phyloP scores from a whole-genome alignment of 169 alveolate genomes.

The Fabrea salina region DNA sequence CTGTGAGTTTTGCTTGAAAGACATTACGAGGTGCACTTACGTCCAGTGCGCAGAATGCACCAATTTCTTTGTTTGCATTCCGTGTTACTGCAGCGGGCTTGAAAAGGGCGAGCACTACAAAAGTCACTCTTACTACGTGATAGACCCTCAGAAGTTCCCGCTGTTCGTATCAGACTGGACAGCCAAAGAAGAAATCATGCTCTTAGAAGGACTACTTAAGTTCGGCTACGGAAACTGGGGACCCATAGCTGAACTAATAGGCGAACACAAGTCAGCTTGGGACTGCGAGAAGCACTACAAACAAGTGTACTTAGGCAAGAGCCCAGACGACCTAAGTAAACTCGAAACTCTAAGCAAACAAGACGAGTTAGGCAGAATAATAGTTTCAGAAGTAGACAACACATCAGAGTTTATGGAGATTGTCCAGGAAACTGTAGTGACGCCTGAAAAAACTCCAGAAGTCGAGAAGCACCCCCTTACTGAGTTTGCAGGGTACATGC shows the following conservation, averaged over 20 bases:
- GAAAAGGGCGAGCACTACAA: neutral
- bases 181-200: slow-evolving; percentile 72
- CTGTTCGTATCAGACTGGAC: slow-evolving; percentile 78
- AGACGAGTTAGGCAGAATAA: slow-evolving; percentile 22
- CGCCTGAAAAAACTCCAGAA: neutral
- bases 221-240: slow-evolving; percentile 85
- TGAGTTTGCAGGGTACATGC: slow-evolving; percentile 78
- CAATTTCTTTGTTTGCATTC: slow-evolving; percentile 9
- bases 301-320: neutral
- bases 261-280: slow-evolving; percentile 53
- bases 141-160: slow-evolving; percentile 75
- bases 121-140: slow-evolving; percentile 45
- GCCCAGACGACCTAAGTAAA: neutral
- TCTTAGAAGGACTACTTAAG: slow-evolving; percentile 65
- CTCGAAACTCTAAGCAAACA: slow-evolving; percentile 8
- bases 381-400: neutral
- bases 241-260: slow-evolving; percentile 67
- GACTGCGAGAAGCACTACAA: slow-evolving; percentile 83
- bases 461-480: slow-evolving; percentile 22
- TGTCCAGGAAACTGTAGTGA: neutral
- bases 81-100: neutral
- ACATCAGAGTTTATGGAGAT: neutral
- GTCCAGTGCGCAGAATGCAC: slow-evolving; percentile 14
- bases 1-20: slow-evolving; percentile 25
- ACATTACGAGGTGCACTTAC: slow-evolving; percentile 12